A percentile compares a stretch with the other conserved stretches of the same genome.
Evolutionary conservation across 2,329 filamentous ascomycete genomes (phyloP).

Genomic region (Atkinsonella hypoxylon): DNA sequence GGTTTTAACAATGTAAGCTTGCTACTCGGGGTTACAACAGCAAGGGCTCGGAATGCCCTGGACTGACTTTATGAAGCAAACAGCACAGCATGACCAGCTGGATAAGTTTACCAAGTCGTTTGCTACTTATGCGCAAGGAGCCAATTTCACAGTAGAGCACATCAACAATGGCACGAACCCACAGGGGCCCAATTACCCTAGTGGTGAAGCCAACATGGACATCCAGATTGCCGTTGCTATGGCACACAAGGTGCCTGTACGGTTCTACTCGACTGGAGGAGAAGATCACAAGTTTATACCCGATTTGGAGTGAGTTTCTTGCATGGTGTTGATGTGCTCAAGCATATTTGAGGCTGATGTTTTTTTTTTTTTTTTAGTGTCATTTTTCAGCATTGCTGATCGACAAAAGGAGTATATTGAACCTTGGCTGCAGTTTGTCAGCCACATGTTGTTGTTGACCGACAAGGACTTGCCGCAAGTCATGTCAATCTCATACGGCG

Average conservation of each 20-base stretch:
- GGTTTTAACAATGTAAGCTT: constrained; percentile 28
- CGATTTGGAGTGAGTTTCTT: constrained; percentile 22
- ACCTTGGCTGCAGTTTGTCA: constrained; percentile 53
- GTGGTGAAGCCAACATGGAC: constrained; percentile 26
- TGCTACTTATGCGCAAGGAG: constrained; percentile 36
- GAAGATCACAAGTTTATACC: constrained; percentile 18
- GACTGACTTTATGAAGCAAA: constrained; percentile 23
- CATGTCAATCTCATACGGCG: constrained; percentile 58
- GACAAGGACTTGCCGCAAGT: constrained; percentile 47
- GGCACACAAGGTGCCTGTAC: constrained; percentile 22
- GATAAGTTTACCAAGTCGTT: constrained; percentile 42
- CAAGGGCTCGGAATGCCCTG: background rate
- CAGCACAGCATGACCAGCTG: constrained; percentile 42
- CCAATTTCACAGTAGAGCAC: constrained; percentile 43
- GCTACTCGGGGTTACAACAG: background rate
- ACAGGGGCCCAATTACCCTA: constrained; percentile 24
- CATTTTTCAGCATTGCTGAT: constrained; percentile 11
- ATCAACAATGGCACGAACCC: constrained; percentile 45
- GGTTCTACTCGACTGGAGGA: constrained; percentile 21
- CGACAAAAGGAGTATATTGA: constrained; percentile 39
- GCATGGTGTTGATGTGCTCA: background rate
- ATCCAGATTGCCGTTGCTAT: constrained; percentile 24
- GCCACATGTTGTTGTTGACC: constrained; percentile 43
- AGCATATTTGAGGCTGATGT: background rate
- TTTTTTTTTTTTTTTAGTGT: background rate